A percentile compares a stretch with the other conserved stretches of the same genome.
Conservation (phyloP, 257 asterid genomes). For the Nicotiana paniculata region DNA sequence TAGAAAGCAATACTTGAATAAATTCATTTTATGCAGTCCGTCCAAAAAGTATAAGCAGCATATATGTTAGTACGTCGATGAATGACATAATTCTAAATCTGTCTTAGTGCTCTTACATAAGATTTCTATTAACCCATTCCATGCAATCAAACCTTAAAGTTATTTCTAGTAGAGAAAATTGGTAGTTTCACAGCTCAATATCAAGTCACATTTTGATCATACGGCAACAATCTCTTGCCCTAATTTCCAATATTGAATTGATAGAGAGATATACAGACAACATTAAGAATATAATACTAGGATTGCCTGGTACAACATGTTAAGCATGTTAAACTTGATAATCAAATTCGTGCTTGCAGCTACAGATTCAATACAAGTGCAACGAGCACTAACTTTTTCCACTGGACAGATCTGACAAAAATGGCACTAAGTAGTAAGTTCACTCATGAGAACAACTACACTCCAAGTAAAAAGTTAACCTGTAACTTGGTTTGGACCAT, state of each 20-base stretch:
- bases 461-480: constrained; percentile 30
- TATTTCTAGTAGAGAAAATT: neutral
- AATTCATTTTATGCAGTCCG: neutral
- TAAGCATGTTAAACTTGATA: neutral
- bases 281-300: neutral
- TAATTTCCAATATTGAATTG: neutral
- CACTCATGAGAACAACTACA: neutral
- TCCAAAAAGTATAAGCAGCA: neutral
- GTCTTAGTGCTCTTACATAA: neutral
- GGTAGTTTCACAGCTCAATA: neutral
- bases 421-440: neutral
- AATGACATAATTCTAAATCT: neutral
- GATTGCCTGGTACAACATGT: neutral
- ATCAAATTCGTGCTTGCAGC: neutral
- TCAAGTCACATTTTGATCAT: neutral
- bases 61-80: neutral
- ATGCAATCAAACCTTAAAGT: neutral
- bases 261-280: neutral
- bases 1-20: neutral
- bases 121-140: neutral
- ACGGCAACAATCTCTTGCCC: neutral
- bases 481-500: constrained; percentile 69
- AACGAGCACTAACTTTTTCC: neutral
- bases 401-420: neutral
- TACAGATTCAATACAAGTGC: neutral